Percentiles rank a stretch among this genome's conserved stretches.
These are phyloP conservation scores for Pleurotus cornucopiae DNA, from an alignment of 768 basidiomycete species.

Conservation along the genomic window DNA sequence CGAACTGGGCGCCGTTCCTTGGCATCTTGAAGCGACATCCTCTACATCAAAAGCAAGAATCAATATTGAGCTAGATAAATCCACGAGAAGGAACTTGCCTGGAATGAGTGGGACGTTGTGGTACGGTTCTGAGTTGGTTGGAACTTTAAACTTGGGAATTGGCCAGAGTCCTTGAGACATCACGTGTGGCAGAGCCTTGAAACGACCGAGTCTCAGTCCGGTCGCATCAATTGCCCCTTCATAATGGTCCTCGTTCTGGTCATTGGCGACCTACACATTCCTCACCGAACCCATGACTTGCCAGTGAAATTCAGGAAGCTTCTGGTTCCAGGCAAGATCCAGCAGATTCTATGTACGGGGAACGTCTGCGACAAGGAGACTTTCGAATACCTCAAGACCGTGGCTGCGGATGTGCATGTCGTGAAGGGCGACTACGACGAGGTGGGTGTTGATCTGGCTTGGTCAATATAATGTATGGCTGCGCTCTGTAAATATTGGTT, in stretches of 20 bases:
- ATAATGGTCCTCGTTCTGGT: conserved; percentile 90
- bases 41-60: too few relatives aligned
- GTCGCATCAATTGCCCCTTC: neutral
- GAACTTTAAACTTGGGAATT: too few relatives aligned
- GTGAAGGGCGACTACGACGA: conserved; percentile 97
- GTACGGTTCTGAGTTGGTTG: too few relatives aligned
- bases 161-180: too few relatives aligned
- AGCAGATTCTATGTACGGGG: conserved; percentile 95
- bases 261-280: conserved; percentile 97
- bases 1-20: too few relatives aligned
- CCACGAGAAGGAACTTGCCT: too few relatives aligned
- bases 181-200: too few relatives aligned
- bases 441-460: conserved; percentile 37
- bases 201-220: too few relatives aligned
- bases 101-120: too few relatives aligned
- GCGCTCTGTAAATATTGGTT: neutral
- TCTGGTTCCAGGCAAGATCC: conserved; percentile 92
- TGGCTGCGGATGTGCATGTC: conserved; percentile 89
- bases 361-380: conserved; percentile 98
- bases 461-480: neutral
- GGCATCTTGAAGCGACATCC: too few relatives aligned
- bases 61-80: too few relatives aligned
- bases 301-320: conserved; percentile 97
- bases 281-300: conserved; percentile 83
- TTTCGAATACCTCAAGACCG: conserved; percentile 90